A percentile compares a stretch with the other conserved stretches of the same genome.
Evolutionary conservation across 2,329 filamentous ascomycete genomes (phyloP).

Genomic region (Neoscytalidium dimidiatum): DNA sequence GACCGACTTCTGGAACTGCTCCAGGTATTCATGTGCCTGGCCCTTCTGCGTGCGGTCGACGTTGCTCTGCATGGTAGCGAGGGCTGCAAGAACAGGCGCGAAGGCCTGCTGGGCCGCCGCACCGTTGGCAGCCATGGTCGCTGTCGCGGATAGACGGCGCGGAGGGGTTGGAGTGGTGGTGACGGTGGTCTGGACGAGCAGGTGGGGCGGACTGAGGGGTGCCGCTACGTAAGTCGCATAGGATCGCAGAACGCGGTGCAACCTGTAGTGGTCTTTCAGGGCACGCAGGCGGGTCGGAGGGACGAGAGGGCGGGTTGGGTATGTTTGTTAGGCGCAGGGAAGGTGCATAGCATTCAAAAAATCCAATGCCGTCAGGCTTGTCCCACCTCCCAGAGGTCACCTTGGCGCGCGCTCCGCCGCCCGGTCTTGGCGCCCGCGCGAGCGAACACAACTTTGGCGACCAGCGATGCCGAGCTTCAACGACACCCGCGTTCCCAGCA

Average conservation of each 20-base stretch:
- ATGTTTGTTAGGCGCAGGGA: conserved; percentile 8
- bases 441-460: conserved; percentile 14
- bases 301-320: conserved; percentile 1
- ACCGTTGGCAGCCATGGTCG: conserved; percentile 67
- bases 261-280: neutral
- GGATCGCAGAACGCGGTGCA: conserved; percentile 15
- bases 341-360: conserved; percentile 16
- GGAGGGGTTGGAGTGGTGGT: conserved; percentile 2
- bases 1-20: conserved; percentile 98
- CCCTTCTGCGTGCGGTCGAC: conserved; percentile 81
- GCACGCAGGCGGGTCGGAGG: neutral
- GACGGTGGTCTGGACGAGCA: conserved; percentile 17
- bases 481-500: neutral
- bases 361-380: conserved; percentile 18
- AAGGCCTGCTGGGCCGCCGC: conserved; percentile 70
- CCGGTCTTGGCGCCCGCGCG: conserved; percentile 10
- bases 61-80: conserved; percentile 86
- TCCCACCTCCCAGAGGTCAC: conserved; percentile 6
- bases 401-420: conserved; percentile 16
- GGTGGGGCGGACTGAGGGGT: conserved; percentile 21
- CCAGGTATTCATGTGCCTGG: conserved; percentile 86
- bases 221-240: conserved; percentile 20
- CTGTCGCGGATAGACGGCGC: conserved; percentile 4
- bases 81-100: conserved; percentile 81
- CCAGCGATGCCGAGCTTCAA: neutral